Conservation (phyloP, 371 early-diverging fungal species). For the Saksenaea vasiformis region DNA sequence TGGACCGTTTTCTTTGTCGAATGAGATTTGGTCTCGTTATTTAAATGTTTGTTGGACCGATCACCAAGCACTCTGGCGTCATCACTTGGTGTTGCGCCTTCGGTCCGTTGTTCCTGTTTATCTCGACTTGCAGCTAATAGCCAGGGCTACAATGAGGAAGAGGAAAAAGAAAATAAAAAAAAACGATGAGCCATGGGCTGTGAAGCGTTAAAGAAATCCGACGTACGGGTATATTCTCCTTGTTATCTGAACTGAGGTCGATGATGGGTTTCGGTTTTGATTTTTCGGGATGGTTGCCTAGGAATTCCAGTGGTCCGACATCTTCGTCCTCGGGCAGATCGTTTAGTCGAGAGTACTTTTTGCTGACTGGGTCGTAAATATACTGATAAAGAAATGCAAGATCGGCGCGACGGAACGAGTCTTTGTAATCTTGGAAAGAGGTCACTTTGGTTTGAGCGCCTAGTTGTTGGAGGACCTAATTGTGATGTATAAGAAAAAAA, state of each 20-base stretch:
- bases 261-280: background rate
- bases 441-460: conserved; percentile 29
- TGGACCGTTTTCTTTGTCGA: background rate
- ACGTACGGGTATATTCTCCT: conserved; percentile 23
- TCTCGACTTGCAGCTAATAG: background rate
- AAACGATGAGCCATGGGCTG: background rate
- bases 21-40: background rate
- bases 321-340: conserved; percentile 23
- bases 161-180: background rate
- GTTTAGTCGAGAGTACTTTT: conserved; percentile 53
- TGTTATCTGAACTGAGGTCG: conserved; percentile 13
- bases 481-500: conserved; percentile 16
- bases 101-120: background rate
- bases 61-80: background rate
- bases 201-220: background rate
- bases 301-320: conserved; percentile 10
- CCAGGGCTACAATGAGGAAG: background rate
- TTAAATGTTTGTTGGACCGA: background rate
- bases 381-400: conserved; percentile 81
- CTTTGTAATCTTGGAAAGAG: conserved; percentile 61
- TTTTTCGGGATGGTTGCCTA: conserved; percentile 5
- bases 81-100: background rate
- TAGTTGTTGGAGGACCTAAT: conserved; percentile 28
- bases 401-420: conserved; percentile 71
- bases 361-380: conserved; percentile 69